A percentile compares a stretch with the other conserved stretches of the same genome.
phyloP scores from a whole-genome alignment of 768 basidiomycete genomes.

The Lactifluus piperatus region DNA sequence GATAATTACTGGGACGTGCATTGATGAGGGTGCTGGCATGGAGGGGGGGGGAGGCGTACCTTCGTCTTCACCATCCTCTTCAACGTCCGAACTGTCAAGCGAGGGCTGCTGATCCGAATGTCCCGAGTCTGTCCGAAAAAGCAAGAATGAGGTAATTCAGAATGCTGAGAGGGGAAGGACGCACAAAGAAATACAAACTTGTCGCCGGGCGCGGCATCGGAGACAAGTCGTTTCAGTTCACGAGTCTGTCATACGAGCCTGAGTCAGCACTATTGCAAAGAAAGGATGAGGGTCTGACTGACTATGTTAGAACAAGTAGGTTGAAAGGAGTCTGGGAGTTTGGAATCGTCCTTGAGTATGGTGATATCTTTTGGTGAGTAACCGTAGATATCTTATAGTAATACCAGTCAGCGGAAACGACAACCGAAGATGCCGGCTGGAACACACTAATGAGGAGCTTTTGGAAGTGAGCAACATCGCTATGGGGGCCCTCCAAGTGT shows the following conservation, averaged over 20 bases:
- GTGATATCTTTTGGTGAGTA: conserved; percentile 15
- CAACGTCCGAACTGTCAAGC: background rate
- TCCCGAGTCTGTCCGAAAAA: conserved; percentile 19
- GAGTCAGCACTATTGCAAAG: background rate
- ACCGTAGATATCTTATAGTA: conserved; percentile 8
- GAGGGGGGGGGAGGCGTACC: background rate
- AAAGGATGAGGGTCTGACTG: background rate
- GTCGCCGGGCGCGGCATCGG: conserved; percentile 21
- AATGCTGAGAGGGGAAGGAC: background rate
- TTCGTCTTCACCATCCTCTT: conserved; percentile 25
- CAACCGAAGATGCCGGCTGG: background rate
- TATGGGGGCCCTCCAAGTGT: background rate
- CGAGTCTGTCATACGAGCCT: conserved; percentile 8
- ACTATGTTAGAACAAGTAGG: conserved; percentile 20
- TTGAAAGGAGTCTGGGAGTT: background rate
- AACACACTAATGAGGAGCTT: conserved; percentile 11
- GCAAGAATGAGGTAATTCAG: background rate
- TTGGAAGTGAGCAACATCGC: conserved; percentile 9
- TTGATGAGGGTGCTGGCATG: background rate
- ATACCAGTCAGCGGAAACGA: background rate
- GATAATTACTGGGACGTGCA: background rate
- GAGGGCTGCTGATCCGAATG: conserved; percentile 22
- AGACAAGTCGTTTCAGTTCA: conserved; percentile 17
- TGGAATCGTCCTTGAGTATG: conserved; percentile 14
- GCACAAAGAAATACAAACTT: conserved; percentile 23